These are phyloP conservation scores for Acrasis kona DNA, from an alignment of 78 protist genomes.

Conservation along the genomic window DNA sequence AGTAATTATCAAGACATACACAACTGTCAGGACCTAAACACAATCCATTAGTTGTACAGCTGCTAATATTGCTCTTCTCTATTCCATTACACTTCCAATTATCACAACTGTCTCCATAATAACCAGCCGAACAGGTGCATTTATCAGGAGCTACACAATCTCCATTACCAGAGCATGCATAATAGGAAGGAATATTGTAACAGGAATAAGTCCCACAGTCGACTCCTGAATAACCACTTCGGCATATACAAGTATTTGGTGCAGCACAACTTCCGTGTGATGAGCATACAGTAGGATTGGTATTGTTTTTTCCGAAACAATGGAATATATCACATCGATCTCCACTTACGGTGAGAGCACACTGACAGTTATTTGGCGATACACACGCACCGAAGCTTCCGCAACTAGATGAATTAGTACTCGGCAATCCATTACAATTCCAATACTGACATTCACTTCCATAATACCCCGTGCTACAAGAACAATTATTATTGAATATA, in stretches of 20 bases:
- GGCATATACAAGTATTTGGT: not conserved
- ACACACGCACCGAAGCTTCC: too few relatives aligned
- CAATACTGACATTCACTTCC: not conserved
- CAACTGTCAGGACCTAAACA: slow-evolving; percentile 5
- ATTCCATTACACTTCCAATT: not conserved
- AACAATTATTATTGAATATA: not conserved
- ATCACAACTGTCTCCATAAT: slow-evolving; percentile 4
- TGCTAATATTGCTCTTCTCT: not conserved
- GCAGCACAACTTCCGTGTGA: not conserved
- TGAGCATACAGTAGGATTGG: not conserved
- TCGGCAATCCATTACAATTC: too few relatives aligned
- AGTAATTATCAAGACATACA: not conserved
- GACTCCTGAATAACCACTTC: not conserved
- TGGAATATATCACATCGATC: not conserved
- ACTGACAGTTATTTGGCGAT: too few relatives aligned
- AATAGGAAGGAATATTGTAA: not conserved
- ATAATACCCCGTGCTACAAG: not conserved
- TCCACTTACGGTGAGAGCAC: too few relatives aligned
- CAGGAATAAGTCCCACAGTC: not conserved
- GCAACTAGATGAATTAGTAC: too few relatives aligned
- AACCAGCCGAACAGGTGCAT: slow-evolving; percentile 6
- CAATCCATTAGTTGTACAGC: not conserved
- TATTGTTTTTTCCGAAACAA: not conserved
- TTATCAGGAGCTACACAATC: not conserved
- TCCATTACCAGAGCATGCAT: slow-evolving; percentile 4